Evolutionary conservation across 202 grass and related monocot genomes (phyloP), one percentile per base, ranked within the genome.

Genomic region (Schoenoplectus triqueter): DNA sequence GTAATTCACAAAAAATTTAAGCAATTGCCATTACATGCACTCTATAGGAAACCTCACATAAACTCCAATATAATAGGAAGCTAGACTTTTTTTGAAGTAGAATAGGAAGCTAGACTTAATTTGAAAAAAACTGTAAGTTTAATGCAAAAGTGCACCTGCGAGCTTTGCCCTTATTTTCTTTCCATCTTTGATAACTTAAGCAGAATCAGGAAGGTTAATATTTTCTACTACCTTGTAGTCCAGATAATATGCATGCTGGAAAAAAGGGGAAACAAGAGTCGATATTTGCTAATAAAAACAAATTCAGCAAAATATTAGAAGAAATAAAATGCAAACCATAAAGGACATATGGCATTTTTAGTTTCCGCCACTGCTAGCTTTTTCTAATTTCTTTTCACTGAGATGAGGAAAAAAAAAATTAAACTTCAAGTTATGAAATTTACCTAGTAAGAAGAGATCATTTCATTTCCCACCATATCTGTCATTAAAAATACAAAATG

Each of bases 181-280:
- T 57, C 18, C 22, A 31, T 50, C 64, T 80, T 89, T 71, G 8
- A 22, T 31, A 68, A 59, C 7, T 86, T 54, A 47, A 42, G 42
- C 3, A 52, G 46, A 57, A 6, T 63, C 9, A 49, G 65, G 7
- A 47, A 69, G 48, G 31, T 82, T 69, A 39, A 17, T 49, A 39
- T 56, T 20, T 55, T 55, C 21, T 50, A 5, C 8, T 85, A 98
- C 93, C 96, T 91, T 98, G 87, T 95, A 95, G 78, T 98, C 96
- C 19, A 95, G 85, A 89, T 95, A 98, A 85, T 95, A 98, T 63
- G 96, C 93, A 89, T 95, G 96, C 96, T 99, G 88, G 52, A 87
- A 44, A 54, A 15, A 80, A 83, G 11, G 3, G 57, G n/a, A 81
- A 83, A 15, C 2, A 65, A 40, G 69, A 89, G 50, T 95, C 61